phyloP scores from a whole-genome alignment of 2,329 filamentous ascomycete species.

The Aspergillus tanneri region DNA sequence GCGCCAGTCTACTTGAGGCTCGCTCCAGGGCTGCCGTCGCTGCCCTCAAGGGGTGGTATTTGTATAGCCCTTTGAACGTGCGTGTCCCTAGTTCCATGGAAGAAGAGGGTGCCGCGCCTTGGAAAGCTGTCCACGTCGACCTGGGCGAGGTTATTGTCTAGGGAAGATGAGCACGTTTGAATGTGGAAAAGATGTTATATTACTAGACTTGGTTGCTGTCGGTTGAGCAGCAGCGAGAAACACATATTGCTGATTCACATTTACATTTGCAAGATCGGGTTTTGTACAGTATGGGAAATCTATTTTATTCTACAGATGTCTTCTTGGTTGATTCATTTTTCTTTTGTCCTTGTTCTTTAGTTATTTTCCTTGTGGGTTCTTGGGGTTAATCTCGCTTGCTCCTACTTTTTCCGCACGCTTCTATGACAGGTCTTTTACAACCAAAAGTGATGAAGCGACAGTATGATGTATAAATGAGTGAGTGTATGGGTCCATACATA shows the following conservation, averaged over 20 bases:
- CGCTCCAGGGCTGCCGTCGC: slow-evolving; percentile 77
- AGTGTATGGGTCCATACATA: no score
- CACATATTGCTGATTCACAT: slow-evolving; percentile 24
- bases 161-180: slow-evolving; percentile 11
- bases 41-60: slow-evolving; percentile 89
- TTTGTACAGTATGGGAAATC: slow-evolving; percentile 43
- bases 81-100: slow-evolving; percentile 70
- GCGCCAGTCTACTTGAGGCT: slow-evolving; percentile 73
- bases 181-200: slow-evolving; percentile 17
- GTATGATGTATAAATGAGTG: no score
- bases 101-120: slow-evolving; percentile 59
- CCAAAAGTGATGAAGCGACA: no score
- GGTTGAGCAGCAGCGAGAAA: slow-evolving; percentile 14
- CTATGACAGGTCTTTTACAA: not conserved
- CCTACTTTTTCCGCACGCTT: not conserved
- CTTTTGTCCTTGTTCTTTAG: slow-evolving; percentile 18
- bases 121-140: slow-evolving; percentile 68
- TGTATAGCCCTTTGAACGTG: slow-evolving; percentile 76
- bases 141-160: slow-evolving; percentile 66
- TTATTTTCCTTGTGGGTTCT: slow-evolving; percentile 17
- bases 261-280: slow-evolving; percentile 35
- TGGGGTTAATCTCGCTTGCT: not conserved
- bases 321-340: slow-evolving; percentile 22
- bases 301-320: slow-evolving; percentile 36
- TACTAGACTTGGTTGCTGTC: slow-evolving; percentile 14